Base-by-base conservation (phyloP, 306 rosid genomes). In the Cajanus cajan region DNA sequence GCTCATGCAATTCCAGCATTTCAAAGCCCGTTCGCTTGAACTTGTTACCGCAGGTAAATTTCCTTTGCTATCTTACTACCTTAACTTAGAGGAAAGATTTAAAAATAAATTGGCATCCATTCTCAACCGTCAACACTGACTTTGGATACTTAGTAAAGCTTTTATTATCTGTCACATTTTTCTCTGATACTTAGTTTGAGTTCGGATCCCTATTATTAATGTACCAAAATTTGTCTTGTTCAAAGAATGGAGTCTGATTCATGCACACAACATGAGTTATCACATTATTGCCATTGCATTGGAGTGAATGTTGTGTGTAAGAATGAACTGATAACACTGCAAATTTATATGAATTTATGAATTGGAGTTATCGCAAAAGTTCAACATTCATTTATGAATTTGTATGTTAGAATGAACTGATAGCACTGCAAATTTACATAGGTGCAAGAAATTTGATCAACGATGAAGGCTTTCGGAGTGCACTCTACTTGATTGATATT, bases 401-500 rank as follows among this genome's bases (percentile, higher is more conserved):
- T 66, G 59, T 69, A 70, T 54, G 40, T 43, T 51, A 50, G 50
- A 72, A 25, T 19, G 67, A 77, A 81, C 25, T 67, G 64, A 66
- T 40, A 59, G 67, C 55, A 41, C 44, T 62, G 37, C 52, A 21
- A 62, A 81, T 54, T 63, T 63, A 8, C 12, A 31, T 64, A 92
- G 98, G 93, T 76, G 71, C 87, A 24, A 69, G 72, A 54, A 77
- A 81, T 74, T 33, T 68, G 84, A 76, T 94, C 37, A 81, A 75
- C 8, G 91, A 87, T 25, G 85, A 62, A 45, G 95, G 89, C 73
- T 91, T 94, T 68, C 79, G 81, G 16, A 68, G 84, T 58, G 98
- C 97, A 19, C 97, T 94, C 48, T 94, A 94, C 89, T 77, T 92
- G 86, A 92, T 94, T 65, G 98, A 94, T 68, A 92, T 94, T 18